phyloP scores from a whole-genome alignment of 2,329 filamentous ascomycete genomes.

The Chaetothyriales sp. region DNA sequence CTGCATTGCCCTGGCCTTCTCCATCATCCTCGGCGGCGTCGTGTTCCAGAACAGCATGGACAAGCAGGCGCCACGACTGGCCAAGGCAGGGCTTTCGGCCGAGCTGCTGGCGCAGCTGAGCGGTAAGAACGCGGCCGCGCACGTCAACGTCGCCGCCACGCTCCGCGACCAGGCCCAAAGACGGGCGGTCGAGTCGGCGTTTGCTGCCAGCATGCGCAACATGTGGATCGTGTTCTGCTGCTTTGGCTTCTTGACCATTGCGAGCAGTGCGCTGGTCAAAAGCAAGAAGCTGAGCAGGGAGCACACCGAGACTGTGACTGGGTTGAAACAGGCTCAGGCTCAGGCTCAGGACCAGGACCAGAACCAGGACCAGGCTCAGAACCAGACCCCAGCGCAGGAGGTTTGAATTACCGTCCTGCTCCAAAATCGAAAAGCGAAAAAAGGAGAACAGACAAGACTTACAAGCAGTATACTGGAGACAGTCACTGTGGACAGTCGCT shows the following conservation, averaged over 20 bases:
- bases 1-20: slow-evolving; percentile 44
- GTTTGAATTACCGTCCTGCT: background rate
- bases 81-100: slow-evolving; percentile 18
- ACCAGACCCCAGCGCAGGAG: background rate
- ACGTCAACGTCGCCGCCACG: slow-evolving; percentile 16
- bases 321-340: slow-evolving; percentile 23
- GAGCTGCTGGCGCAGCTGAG: slow-evolving; percentile 10
- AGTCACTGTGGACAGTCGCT: background rate
- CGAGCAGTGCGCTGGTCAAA: slow-evolving; percentile 24
- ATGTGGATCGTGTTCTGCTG: slow-evolving; percentile 35
- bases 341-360: background rate
- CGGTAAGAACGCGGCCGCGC: slow-evolving; percentile 20
- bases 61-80: slow-evolving; percentile 7
- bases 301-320: slow-evolving; percentile 32
- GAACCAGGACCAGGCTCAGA: background rate
- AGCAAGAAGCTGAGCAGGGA: slow-evolving; percentile 27
- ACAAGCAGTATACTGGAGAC: background rate
- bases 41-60: slow-evolving; percentile 30
- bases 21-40: slow-evolving; percentile 45
- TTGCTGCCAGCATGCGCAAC: slow-evolving; percentile 31
- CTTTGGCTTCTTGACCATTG: slow-evolving; percentile 6
- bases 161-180: slow-evolving; percentile 22
- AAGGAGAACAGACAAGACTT: background rate
- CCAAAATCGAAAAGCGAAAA: background rate
- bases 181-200: slow-evolving; percentile 27